A percentile compares a stretch with the other conserved stretches of the same genome.
Evolutionary conservation across 1,284 basidiomycete species (phyloP).

Genomic region (Ceratobasidium sp.): DNA sequence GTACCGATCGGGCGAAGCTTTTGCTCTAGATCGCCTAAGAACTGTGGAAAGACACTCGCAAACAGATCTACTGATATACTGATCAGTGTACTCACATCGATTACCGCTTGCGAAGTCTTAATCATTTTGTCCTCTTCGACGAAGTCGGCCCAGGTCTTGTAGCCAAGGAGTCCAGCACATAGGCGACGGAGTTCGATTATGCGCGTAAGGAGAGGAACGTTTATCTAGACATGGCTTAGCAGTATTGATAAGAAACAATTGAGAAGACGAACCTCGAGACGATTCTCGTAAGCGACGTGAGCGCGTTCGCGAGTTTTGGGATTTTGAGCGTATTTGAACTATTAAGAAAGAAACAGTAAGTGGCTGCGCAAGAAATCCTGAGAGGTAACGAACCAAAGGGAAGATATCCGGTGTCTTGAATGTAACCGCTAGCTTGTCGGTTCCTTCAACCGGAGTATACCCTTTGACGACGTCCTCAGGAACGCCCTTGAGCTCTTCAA

Average conservation of each 20-base stretch:
- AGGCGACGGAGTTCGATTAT: constrained; percentile 76
- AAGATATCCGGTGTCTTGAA: constrained; percentile 82
- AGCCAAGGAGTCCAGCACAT: constrained; percentile 75
- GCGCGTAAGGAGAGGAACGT: constrained; percentile 75
- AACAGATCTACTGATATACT: neutral
- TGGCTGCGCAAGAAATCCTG: constrained; percentile 12
- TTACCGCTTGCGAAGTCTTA: constrained; percentile 72
- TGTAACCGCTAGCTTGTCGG: constrained; percentile 61
- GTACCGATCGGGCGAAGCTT: constrained; percentile 79
- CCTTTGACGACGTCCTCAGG: constrained; percentile 81
- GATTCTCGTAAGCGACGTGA: constrained; percentile 73
- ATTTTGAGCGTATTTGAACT: constrained; percentile 83
- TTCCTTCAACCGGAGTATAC: constrained; percentile 66
- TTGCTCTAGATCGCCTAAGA: constrained; percentile 77
- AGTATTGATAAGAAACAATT: too few species aligned
- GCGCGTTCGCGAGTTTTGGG: constrained; percentile 76
- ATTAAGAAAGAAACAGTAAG: constrained; percentile 4
- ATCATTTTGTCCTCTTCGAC: constrained; percentile 87
- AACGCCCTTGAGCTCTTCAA: constrained; percentile 81
- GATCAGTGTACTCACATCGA: constrained; percentile 59
- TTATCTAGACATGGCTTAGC: constrained; percentile 58
- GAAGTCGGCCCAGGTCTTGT: constrained; percentile 85
- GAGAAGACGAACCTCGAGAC: constrained; percentile 60
- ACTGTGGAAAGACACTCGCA: constrained; percentile 56
- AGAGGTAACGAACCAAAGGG: constrained; percentile 69